Conservation (phyloP, 805 yeast genomes). For the Phaffomyces antillensis region DNA sequence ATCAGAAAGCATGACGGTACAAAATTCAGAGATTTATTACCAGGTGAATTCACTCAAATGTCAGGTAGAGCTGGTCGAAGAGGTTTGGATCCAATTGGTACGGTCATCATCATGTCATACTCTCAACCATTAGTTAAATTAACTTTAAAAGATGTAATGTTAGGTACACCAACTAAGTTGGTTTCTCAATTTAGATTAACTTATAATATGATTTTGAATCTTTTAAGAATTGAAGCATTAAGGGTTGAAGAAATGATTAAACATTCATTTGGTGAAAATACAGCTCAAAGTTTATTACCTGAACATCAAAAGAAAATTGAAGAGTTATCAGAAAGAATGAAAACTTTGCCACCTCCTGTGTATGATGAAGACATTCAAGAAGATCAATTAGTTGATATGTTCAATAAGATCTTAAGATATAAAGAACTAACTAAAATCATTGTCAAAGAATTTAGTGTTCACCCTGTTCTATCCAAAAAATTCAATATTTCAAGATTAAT, state of each 20-base stretch:
- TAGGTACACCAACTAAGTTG: slow-evolving; percentile 87
- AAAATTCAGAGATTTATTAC: slow-evolving; percentile 69
- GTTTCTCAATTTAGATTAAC: slow-evolving; percentile 91
- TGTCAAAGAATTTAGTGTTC: slow-evolving; percentile 38
- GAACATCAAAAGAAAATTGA: slow-evolving; percentile 70
- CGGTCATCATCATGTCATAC: slow-evolving; percentile 88
- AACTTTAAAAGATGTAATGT: slow-evolving; percentile 69
- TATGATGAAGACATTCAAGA: slow-evolving; percentile 31
- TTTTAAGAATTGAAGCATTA: slow-evolving; percentile 87
- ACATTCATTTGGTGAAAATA: slow-evolving; percentile 88
- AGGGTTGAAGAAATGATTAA: slow-evolving; percentile 98
- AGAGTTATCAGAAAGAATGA: slow-evolving; percentile 41
- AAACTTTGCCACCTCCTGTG: slow-evolving; percentile 27
- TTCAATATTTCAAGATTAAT: slow-evolving; percentile 51
- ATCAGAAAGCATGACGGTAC: slow-evolving; percentile 88
- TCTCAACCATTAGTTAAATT: slow-evolving; percentile 50
- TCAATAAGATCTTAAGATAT: slow-evolving; percentile 39
- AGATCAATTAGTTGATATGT: slow-evolving; percentile 38
- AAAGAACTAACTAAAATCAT: slow-evolving; percentile 38
- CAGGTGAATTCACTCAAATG: slow-evolving; percentile 99
- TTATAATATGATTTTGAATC: slow-evolving; percentile 88
- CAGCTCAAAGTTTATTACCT: slow-evolving; percentile 77
- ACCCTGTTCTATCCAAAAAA: slow-evolving; percentile 40
- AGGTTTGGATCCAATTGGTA: slow-evolving; percentile 89
- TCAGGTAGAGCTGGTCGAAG: slow-evolving; percentile 98